Conservation (phyloP, 768 basidiomycete species). For the Suillus paluster region DNA sequence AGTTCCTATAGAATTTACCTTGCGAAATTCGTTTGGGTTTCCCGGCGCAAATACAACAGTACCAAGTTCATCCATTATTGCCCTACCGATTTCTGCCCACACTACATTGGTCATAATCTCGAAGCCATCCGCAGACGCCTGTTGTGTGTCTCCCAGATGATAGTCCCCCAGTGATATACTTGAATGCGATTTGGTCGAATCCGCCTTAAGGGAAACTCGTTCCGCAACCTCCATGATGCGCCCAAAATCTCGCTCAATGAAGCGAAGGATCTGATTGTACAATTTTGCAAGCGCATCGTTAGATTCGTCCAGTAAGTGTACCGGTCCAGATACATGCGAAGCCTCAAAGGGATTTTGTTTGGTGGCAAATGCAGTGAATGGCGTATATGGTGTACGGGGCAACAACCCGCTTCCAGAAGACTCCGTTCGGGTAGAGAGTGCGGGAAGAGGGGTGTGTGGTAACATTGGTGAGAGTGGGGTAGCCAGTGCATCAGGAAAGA, state of each 20-base stretch:
- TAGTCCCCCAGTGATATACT: slow-evolving; percentile 7
- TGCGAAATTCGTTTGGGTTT: slow-evolving; percentile 86
- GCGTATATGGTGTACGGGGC: slow-evolving; percentile 59
- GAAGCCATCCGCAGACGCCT: slow-evolving; percentile 51
- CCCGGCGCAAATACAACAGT: slow-evolving; percentile 87
- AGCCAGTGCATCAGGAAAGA: slow-evolving; percentile 70
- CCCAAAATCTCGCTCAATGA: slow-evolving; percentile 75
- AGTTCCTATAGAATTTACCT: slow-evolving; percentile 46
- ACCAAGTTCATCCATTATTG: slow-evolving; percentile 87
- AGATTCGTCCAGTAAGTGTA: slow-evolving; percentile 64
- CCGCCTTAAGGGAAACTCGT: slow-evolving; percentile 56
- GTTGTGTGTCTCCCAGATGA: slow-evolving; percentile 11
- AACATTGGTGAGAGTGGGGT: slow-evolving; percentile 75
- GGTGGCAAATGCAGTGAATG: slow-evolving; percentile 50
- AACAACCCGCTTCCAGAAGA: slow-evolving; percentile 36
- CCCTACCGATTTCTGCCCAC: slow-evolving; percentile 82
- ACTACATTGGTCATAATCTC: slow-evolving; percentile 88
- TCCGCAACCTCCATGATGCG: slow-evolving; percentile 81
- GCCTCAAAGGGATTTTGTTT: slow-evolving; percentile 45
- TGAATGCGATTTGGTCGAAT: slow-evolving; percentile 29
- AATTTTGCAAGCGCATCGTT: slow-evolving; percentile 74
- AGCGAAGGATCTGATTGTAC: slow-evolving; percentile 82
- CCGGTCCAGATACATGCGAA: slow-evolving; percentile 36
- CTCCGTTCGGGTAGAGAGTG: slow-evolving; percentile 13
- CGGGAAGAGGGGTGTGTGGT: slow-evolving; percentile 72